Base-by-base conservation (phyloP, 1,284 basidiomycete species). In the Apiotrichum laibachii region DNA sequence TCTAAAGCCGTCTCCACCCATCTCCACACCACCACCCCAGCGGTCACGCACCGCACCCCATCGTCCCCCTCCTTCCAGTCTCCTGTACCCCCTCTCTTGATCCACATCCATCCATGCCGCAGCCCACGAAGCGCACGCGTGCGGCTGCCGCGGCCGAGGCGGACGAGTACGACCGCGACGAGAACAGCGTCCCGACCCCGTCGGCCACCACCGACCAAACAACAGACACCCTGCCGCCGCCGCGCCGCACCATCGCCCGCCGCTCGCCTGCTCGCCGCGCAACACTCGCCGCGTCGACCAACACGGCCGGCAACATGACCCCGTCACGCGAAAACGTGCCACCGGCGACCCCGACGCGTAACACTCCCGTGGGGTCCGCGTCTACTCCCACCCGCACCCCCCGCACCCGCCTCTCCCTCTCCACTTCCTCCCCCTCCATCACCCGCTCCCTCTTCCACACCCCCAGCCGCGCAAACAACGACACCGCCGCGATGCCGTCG, bases 61-160 rank as follows among this genome's bases (percentile, higher is more conserved):
- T 42, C 21, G 42, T 40, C 7, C 48, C 35, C 21, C 7, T 31
- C 26, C 26, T 7, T 7, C 26, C 26, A 31, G 26, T 31, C 26
- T 4, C 26, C 26, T 31, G 37, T 21, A 21, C 48, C 19, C 45
- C 39, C 47, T 33, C 46, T 13, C 22, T 31, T 31, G 26, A 31
- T 31, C 7, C 6, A 10, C 34, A 5, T 10, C 34, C 15, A 11
- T 50, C 45, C 40, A 68, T 66, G 61, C 50, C 63, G 1, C 44
- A 56, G 46, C 53, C 63, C 10, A 45, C 50, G 2, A 68, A 68
- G 43, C 65, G 67, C 35, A 65, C 65, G 22, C 62, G 67, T 40
- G 39, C 67, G 6, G 33, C 61, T 10, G 60, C 60, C 39, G 51
- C 51, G 9, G 49, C 49, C 35, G 50, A 56, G 26, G 55, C 56